Evolutionary conservation across 768 basidiomycete genomes (phyloP).

Genomic region (Artomyces pyxidatus): DNA sequence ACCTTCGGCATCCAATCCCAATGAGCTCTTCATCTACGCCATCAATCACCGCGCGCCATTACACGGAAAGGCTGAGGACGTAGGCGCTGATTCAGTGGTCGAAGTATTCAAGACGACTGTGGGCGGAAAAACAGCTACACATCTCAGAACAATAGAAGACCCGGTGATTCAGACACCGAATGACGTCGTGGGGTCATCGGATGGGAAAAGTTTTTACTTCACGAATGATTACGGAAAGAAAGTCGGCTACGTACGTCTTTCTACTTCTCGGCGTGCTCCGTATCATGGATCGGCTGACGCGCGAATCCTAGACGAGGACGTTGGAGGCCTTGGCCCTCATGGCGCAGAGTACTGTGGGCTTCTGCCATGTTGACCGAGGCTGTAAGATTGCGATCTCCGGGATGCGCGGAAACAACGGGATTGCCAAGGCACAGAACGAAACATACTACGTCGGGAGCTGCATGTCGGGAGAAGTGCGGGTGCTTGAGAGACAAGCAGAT

Average conservation of each 20-base stretch:
- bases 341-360: conserved; percentile 51
- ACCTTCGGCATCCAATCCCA: conserved; percentile 37
- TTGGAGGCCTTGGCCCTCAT: background rate
- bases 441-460: conserved; percentile 53
- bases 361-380: conserved; percentile 50
- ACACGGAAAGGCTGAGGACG: conserved; percentile 26
- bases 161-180: conserved; percentile 57
- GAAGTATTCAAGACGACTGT: conserved; percentile 57
- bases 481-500: conserved; percentile 54
- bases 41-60: conserved; percentile 60
- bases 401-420: conserved; percentile 55
- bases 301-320: background rate
- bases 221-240: conserved; percentile 61
- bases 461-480: conserved; percentile 35
- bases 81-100: conserved; percentile 65
- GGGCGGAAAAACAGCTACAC: conserved; percentile 35
- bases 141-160: conserved; percentile 52
- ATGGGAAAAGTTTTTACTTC: conserved; percentile 59
- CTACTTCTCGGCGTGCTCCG: background rate
- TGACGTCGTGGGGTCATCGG: conserved; percentile 57
- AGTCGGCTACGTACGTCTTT: conserved; percentile 39
- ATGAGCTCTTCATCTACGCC: conserved; percentile 54
- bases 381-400: conserved; percentile 51
- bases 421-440: conserved; percentile 41
- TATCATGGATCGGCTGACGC: background rate